Base-by-base conservation (phyloP, 371 early-diverging fungal genomes). In the Capniomyces stellatus region DNA sequence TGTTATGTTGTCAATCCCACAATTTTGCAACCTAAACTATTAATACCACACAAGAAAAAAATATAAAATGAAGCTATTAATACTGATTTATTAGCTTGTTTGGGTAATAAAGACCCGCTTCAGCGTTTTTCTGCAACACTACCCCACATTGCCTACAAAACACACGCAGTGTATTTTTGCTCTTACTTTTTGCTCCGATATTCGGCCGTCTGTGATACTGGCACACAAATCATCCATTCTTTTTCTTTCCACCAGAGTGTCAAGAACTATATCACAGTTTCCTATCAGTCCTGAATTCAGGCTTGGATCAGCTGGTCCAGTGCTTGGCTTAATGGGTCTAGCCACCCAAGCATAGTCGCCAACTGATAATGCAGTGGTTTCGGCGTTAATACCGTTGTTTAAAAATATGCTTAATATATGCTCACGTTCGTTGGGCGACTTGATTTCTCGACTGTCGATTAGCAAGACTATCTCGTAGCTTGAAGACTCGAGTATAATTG, bases 171-270 rank as follows among this genome's bases (percentile, higher is more conserved):
- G n/a, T n/a, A n/a, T n/a, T n/a, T n/a, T n/a, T n/a, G n/a, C n/a
- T n/a, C n/a, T n/a, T n/a, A 76, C 71, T 79, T 98, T 97, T 73
- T 99, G 98, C 59, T 98, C 99, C 22, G 70, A 74, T 66, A 81
- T 95, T 25, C 99, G 76, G 1, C 95, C 94, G 64, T 98, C 98
- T 39, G 84, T 83, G 55, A 98, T 93, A 64, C 91, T 90, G 0
- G 72, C 60, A 1, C 86, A 76, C 46, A 99, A 66, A 69, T 99
- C 99, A 54, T 89, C 89, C 72, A 86, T 71, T 19, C 87, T 75
- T 63, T 99, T 99, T 25, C 99, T 77, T 65, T 99, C 99, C 1
- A 93, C 62, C 15, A 98, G 67, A 52, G 76, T 78, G 59, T 89
- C 89, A 22, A 93, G 64, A 13, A 91, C 82, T 18, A 89, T 63